A percentile compares a stretch with the other conserved stretches of the same genome.
Conservation (phyloP, 108 stramenopile genomes). For the Nitzschia sp. region DNA sequence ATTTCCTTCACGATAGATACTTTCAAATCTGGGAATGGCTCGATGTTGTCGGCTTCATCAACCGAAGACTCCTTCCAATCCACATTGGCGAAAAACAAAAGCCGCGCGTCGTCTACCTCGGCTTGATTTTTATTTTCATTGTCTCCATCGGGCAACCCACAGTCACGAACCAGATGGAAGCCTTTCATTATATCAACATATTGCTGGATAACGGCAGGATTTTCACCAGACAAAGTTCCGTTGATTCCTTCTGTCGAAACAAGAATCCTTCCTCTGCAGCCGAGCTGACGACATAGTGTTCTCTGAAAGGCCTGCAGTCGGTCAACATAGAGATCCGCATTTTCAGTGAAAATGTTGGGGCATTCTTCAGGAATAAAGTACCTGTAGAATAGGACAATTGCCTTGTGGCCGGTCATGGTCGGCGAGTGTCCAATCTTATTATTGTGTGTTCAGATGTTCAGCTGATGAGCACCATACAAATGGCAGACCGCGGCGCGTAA, state of each 20-base stretch:
- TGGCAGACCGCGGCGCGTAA: too few species aligned
- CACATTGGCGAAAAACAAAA: conserved; percentile 47
- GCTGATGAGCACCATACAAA: too few species aligned
- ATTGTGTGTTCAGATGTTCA: too few species aligned
- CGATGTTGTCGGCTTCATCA: conserved; percentile 15
- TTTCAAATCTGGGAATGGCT: conserved; percentile 82
- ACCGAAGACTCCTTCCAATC: conserved; percentile 70
- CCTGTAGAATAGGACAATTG: conserved; percentile 66
- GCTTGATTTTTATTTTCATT: conserved; percentile 1
- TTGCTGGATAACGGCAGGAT: conserved; percentile 3
- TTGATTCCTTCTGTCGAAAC: conserved; percentile 71
- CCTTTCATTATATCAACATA: conserved; percentile 5
- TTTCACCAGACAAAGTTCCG: conserved; percentile 64
- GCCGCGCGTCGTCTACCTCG: background rate
- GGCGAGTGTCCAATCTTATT: too few species aligned
- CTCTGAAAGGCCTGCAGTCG: conserved; percentile 34
- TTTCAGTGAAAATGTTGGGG: conserved; percentile 2
- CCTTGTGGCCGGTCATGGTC: conserved; percentile 7
- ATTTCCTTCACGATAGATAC: conserved; percentile 80
- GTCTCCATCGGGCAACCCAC: conserved; percentile 22
- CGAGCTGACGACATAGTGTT: conserved; percentile 33
- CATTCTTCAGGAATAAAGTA: conserved; percentile 55
- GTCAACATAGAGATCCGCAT: conserved; percentile 21
- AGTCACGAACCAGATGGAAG: conserved; percentile 53
- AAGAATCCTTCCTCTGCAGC: conserved; percentile 61